Percentiles rank a stretch among this genome's conserved stretches.
Evolutionary conservation across 257 asterid species (phyloP).

Genomic region (Solanum arcanum): DNA sequence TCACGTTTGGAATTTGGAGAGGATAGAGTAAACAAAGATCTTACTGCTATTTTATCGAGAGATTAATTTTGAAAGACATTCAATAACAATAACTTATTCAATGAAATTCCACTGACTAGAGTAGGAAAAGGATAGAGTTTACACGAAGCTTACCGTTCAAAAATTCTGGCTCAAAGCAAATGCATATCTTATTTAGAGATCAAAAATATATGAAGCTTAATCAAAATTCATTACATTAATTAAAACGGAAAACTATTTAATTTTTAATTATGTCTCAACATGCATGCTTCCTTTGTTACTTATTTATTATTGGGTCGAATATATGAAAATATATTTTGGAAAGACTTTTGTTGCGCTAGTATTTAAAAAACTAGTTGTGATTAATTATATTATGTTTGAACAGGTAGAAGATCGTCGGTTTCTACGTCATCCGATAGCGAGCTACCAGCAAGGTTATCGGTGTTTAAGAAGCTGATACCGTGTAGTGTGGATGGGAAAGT

Average conservation of each 20-base stretch:
- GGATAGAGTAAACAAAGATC: too few species aligned
- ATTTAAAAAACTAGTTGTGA: too few species aligned
- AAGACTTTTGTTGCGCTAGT: neutral
- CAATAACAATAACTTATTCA: too few species aligned
- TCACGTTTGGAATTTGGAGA: neutral
- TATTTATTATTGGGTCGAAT: neutral
- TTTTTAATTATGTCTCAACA: neutral
- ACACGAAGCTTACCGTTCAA: too few species aligned
- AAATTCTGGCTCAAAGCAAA: neutral
- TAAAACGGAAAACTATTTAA: neutral
- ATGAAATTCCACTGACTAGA: too few species aligned
- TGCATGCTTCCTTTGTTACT: neutral
- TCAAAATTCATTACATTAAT: neutral
- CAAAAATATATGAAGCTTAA: neutral
- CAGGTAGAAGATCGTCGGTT: neutral
- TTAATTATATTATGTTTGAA: neutral
- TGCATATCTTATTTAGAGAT: neutral
- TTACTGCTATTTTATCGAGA: too few species aligned
- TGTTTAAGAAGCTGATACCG: conserved; percentile 60
- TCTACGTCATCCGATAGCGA: conserved; percentile 16
- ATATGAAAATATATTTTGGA: neutral
- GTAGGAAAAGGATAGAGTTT: too few species aligned
- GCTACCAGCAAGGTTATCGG: conserved; percentile 59
- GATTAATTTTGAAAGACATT: too few species aligned
- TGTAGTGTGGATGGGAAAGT: conserved; percentile 67